phyloP scores from a whole-genome alignment of 495 filamentous ascomycete species.

The Talaromyces wortmannii region DNA sequence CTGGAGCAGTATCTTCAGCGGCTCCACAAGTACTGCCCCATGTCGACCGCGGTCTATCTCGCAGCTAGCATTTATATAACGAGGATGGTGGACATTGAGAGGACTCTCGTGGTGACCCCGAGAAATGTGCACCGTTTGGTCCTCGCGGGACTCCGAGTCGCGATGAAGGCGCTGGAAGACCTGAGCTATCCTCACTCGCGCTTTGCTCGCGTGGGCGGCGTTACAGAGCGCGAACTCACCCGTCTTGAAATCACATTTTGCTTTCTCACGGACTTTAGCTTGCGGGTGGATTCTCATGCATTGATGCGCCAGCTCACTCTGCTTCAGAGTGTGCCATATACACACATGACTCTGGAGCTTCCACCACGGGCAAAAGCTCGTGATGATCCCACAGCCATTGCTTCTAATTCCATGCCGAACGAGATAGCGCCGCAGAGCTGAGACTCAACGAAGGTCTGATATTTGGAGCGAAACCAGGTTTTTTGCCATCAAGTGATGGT shows the following conservation, averaged over 20 bases:
- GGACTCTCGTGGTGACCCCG: conserved; percentile 64
- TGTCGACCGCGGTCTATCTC: conserved; percentile 96
- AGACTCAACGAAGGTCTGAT: too few species aligned
- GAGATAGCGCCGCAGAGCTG: neutral
- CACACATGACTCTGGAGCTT: neutral
- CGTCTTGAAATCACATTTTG: conserved; percentile 88
- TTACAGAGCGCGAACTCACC: conserved; percentile 70
- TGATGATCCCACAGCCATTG: neutral
- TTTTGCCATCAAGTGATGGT: too few species aligned
- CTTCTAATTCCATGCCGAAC: neutral
- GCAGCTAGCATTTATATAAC: conserved; percentile 88
- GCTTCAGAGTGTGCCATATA: conserved; percentile 8
- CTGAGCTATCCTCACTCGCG: conserved; percentile 75
- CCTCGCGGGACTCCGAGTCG: conserved; percentile 75
- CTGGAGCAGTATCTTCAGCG: conserved; percentile 81
- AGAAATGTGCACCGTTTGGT: conserved; percentile 84
- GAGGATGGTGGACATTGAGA: conserved; percentile 66
- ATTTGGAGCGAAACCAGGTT: too few species aligned
- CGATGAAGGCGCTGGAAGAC: conserved; percentile 91
- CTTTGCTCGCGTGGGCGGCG: conserved; percentile 84
- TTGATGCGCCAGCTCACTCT: conserved; percentile 39
- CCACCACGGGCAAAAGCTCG: neutral
- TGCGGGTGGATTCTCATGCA: conserved; percentile 60
- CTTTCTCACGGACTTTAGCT: conserved; percentile 74
- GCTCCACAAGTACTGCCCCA: conserved; percentile 83